These are phyloP conservation scores for Aspergillus baeticus DNA, from an alignment of 495 filamentous ascomycete species.

Conservation along the genomic window DNA sequence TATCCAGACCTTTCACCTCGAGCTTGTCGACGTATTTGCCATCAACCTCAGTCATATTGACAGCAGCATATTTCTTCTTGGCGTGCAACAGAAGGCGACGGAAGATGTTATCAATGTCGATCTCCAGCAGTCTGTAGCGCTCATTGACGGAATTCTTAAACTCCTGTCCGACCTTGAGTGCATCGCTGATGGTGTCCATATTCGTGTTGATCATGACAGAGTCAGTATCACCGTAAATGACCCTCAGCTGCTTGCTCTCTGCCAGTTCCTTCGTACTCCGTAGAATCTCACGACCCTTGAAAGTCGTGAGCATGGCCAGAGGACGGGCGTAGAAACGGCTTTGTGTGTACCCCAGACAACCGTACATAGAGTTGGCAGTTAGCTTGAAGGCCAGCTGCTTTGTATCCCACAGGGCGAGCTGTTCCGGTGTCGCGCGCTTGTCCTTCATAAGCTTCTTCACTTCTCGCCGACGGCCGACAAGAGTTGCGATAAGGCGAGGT, in stretches of 20 bases:
- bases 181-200: constrained; percentile 87
- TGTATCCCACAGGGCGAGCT: constrained; percentile 95
- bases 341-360: constrained; percentile 92
- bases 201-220: constrained; percentile 99
- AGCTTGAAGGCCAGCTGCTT: constrained; percentile 96
- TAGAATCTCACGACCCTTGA: constrained; percentile 96
- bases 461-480: constrained; percentile 81
- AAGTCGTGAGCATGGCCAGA: constrained; percentile 92
- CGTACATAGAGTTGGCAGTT: constrained; percentile 99
- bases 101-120: constrained; percentile 98
- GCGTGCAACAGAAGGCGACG: constrained; percentile 89
- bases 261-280: constrained; percentile 92
- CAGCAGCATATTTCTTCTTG: constrained; percentile 99
- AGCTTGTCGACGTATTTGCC: constrained; percentile 92
- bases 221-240: constrained; percentile 98
- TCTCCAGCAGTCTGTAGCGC: constrained; percentile 84
- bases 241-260: constrained; percentile 79
- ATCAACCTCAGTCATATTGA: constrained; percentile 86
- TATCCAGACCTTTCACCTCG: constrained; percentile 97
- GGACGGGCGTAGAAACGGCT: constrained; percentile 96
- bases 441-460: constrained; percentile 98
- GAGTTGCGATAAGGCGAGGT: constrained; percentile 82
- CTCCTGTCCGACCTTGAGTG: constrained; percentile 80
- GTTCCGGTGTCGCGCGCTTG: constrained; percentile 77
- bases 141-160: constrained; percentile 84